Evolutionary conservation across 2,329 filamentous ascomycete species (phyloP).

Genomic region (Spiromastix sp.): DNA sequence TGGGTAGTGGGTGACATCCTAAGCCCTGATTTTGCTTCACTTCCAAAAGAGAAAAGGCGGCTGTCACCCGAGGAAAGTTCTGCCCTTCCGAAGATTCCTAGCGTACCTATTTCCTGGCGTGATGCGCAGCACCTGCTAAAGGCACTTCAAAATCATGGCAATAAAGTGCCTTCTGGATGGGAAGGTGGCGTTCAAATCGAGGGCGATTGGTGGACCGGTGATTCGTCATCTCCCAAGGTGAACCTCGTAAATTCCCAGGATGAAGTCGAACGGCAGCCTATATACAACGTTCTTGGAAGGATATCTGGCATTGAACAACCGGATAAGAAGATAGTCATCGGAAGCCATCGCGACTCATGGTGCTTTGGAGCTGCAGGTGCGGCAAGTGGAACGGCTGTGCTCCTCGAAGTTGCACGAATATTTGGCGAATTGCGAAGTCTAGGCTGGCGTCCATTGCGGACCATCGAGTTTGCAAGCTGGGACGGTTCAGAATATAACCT

Average conservation of each 20-base stretch:
- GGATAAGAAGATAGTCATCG: slow-evolving; percentile 76
- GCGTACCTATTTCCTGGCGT: slow-evolving; percentile 78
- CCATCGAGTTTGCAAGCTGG: slow-evolving; percentile 95
- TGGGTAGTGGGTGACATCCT: slow-evolving; percentile 86
- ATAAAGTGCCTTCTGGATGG: slow-evolving; percentile 61
- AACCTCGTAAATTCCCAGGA: slow-evolving; percentile 80
- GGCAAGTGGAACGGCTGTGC: slow-evolving; percentile 77
- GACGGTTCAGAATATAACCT: slow-evolving; percentile 89
- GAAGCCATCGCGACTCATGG: slow-evolving; percentile 90
- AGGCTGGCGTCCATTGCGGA: slow-evolving; percentile 87
- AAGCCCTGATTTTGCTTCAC: slow-evolving; percentile 68
- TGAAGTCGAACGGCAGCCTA: slow-evolving; percentile 67
- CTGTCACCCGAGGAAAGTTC: slow-evolving; percentile 59
- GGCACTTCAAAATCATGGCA: slow-evolving; percentile 63
- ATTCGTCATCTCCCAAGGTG: slow-evolving; percentile 62
- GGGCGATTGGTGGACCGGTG: slow-evolving; percentile 75
- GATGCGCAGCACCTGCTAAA: slow-evolving; percentile 74
- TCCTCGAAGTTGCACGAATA: slow-evolving; percentile 79
- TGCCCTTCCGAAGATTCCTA: slow-evolving; percentile 74
- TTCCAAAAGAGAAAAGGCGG: slow-evolving; percentile 43
- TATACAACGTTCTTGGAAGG: slow-evolving; percentile 84
- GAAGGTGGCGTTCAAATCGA: slow-evolving; percentile 65
- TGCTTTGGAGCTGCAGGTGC: slow-evolving; percentile 79
- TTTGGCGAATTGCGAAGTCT: slow-evolving; percentile 66
- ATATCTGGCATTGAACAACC: slow-evolving; percentile 76